Conservation (phyloP, 2,329 filamentous ascomycete species). For the Podosphaera xanthii region DNA sequence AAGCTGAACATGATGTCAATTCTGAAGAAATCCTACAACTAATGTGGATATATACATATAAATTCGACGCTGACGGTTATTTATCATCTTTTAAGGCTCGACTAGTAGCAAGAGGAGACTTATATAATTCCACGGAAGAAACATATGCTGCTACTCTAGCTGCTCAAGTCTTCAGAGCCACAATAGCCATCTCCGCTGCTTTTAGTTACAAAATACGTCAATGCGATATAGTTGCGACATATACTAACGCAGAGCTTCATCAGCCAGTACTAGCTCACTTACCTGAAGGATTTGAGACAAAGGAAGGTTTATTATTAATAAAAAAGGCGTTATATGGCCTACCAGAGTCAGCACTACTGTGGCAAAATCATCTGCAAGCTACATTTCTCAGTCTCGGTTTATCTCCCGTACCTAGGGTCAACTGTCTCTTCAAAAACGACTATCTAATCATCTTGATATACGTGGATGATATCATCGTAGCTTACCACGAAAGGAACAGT, state of each 20-base stretch:
- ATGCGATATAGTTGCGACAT: neutral
- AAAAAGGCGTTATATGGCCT: neutral
- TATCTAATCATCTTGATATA: too few relatives aligned
- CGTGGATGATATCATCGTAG: too few relatives aligned
- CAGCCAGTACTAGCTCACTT: neutral
- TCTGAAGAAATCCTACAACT: too few relatives aligned
- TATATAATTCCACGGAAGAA: constrained; percentile 3
- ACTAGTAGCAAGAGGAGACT: constrained; percentile 9
- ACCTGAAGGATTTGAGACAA: neutral
- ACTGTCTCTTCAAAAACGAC: too few relatives aligned
- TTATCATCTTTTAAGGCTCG: constrained; percentile 9
- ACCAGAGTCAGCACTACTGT: neutral
- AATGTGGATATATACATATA: constrained; percentile 5
- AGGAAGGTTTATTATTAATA: too few relatives aligned
- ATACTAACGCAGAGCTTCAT: neutral
- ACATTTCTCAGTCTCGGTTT: neutral
- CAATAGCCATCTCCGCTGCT: neutral
- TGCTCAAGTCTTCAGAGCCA: neutral
- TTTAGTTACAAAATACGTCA: neutral
- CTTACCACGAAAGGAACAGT: too few relatives aligned
- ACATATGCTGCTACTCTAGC: neutral
- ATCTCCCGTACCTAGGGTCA: neutral
- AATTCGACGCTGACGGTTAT: constrained; percentile 10
- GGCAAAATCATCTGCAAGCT: neutral
- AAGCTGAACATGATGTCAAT: too few relatives aligned